Evolutionary conservation across 2,329 filamentous ascomycete species (phyloP).

Genomic region (Teratosphaeria pseudoeucalypti): DNA sequence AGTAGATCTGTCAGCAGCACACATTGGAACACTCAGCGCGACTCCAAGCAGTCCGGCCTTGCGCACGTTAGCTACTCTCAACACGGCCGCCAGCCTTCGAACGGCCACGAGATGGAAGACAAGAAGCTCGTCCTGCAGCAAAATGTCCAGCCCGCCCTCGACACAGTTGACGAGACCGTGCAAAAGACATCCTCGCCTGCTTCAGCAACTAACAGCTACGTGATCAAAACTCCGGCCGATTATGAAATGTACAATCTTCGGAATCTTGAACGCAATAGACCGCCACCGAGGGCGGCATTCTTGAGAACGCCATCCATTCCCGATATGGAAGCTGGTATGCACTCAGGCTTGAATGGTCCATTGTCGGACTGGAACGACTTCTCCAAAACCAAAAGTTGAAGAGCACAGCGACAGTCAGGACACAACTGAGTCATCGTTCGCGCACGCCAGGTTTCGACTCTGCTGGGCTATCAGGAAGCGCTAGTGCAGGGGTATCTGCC

Average conservation of each 20-base stretch:
- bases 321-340: background rate
- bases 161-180: background rate
- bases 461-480: background rate
- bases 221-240: slow-evolving; percentile 2
- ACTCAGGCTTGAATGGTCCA: background rate
- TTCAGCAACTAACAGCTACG: background rate
- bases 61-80: background rate
- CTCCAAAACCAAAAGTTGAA: background rate
- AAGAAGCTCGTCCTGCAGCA: slow-evolving; percentile 2
- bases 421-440: background rate
- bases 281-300: background rate
- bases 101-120: background rate
- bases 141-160: background rate
- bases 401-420: background rate
- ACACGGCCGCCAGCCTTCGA: background rate
- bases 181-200: background rate
- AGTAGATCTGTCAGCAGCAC: background rate
- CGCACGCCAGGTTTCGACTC: background rate
- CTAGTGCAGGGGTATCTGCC: background rate
- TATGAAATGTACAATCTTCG: slow-evolving; percentile 1
- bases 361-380: slow-evolving; percentile 3
- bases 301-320: background rate
- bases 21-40: background rate
- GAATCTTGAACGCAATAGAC: slow-evolving; percentile 4
- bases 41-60: background rate